phyloP scores from a whole-genome alignment of 306 rosid genomes.

The Cicer yamashitae region DNA sequence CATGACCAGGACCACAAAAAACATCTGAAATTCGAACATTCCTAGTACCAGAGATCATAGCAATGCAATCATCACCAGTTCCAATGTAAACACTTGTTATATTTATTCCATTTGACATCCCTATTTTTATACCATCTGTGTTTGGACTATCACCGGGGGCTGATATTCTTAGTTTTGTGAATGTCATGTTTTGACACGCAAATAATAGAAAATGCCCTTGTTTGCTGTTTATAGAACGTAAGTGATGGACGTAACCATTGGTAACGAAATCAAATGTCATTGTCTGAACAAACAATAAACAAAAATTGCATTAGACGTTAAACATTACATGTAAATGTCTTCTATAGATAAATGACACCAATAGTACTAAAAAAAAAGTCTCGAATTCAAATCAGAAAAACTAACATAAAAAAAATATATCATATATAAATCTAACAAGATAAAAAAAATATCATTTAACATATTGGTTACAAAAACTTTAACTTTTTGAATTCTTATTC shows the following conservation, averaged over 20 bases:
- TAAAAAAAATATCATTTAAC: too few species aligned
- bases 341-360: too few species aligned
- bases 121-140: constrained; percentile 78
- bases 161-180: constrained; percentile 43
- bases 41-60: constrained; percentile 54
- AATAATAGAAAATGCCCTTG: constrained; percentile 50
- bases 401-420: too few species aligned
- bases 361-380: too few species aligned
- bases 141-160: constrained; percentile 63
- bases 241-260: constrained; percentile 48
- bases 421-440: too few species aligned
- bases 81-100: constrained; percentile 37
- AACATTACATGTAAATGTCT: neutral
- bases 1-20: constrained; percentile 73
- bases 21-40: constrained; percentile 47
- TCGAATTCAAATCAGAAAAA: too few species aligned
- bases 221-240: constrained; percentile 62
- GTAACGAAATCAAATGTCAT: constrained; percentile 56
- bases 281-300: constrained; percentile 46
- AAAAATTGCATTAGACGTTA: neutral
- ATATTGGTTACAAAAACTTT: too few species aligned
- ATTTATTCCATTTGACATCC: constrained; percentile 33
- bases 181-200: constrained; percentile 51
- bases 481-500: too few species aligned
- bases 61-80: constrained; percentile 71